These are phyloP conservation scores for Saururus chinensis DNA, from an alignment of 164 flowering plant genomes.

Conservation along the genomic window DNA sequence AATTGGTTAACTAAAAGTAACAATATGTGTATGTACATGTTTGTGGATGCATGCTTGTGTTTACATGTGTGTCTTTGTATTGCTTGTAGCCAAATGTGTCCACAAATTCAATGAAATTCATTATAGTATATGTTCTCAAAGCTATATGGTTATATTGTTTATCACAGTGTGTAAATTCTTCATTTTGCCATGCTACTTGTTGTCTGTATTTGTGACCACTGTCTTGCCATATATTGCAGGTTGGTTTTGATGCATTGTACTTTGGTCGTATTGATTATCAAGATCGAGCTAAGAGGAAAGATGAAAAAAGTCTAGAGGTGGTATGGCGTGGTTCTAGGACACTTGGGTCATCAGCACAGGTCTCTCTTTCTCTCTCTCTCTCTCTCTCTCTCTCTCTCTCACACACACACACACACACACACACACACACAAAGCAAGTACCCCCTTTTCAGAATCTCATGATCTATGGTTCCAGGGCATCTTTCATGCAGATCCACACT, in stretches of 20 bases:
- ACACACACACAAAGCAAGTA: background rate
- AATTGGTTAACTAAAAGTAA: no score
- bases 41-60: no score
- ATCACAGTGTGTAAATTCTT: no score
- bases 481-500: background rate
- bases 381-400: no score
- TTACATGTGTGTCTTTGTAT: no score
- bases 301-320: slow-evolving; percentile 79
- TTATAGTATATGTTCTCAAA: background rate
- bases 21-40: background rate
- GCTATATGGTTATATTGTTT: no score
- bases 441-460: background rate
- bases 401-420: no score
- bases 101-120: background rate
- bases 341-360: slow-evolving; percentile 55
- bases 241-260: slow-evolving; percentile 76
- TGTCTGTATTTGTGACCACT: background rate
- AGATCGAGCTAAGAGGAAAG: slow-evolving; percentile 70
- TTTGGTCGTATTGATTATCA: slow-evolving; percentile 88
- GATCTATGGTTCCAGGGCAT: background rate
- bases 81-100: background rate
- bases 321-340: slow-evolving; percentile 82
- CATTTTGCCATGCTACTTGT: background rate
- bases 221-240: slow-evolving; percentile 39
- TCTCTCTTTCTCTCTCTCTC: background rate